Base-by-base conservation (phyloP, 2,329 filamentous ascomycete genomes). In the Trichothecium sympodiale region DNA sequence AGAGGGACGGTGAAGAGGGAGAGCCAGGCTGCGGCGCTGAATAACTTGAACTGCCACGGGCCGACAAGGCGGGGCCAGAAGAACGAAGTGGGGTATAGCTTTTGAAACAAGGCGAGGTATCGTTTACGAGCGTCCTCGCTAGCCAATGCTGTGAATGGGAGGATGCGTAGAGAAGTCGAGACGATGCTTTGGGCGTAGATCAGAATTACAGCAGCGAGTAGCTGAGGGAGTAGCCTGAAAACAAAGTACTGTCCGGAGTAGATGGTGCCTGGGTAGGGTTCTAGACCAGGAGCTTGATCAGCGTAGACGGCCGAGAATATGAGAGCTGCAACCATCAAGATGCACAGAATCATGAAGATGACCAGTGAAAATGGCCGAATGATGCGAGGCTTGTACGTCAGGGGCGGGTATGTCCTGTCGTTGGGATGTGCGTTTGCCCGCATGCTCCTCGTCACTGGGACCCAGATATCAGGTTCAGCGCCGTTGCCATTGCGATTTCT, bases 181-280 rank as follows among this genome's bases (percentile, higher is more conserved):
- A 86, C 72, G 28, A 94, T 65, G 44, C 78, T 74, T 48, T 94
- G 80, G 1, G 84, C 70, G 66, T 84, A 94, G 6, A 95, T 55
- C 31, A 91, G 66, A 26, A 94, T 60, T 10, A 80, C 45, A 15
- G 77, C 76, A 0, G 79, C 84, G 12, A 93, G 52, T 0, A 94
- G 62, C 38, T 87, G 85, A 3, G 89, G 88, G 2, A 95, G 61
- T 43, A 94, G 84, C 41, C 86, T 74, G 55, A 94, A 91, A 32
- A 93, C 58, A 54, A 95, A 94, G 57, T 93, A 94, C 44, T 78
- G 70, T 8, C 69, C 69, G 34, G 80, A 80, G 41, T 83, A 81
- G 38, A 86, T 80, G 20, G 60, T 65, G 31, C 69, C 69, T 25
- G 64, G 61, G 53, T 88, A 94, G 4, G 68, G 58, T 51, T 73